Base-by-base conservation (phyloP, 2,329 filamentous ascomycete species). In the Cladophialophora bantiana region DNA sequence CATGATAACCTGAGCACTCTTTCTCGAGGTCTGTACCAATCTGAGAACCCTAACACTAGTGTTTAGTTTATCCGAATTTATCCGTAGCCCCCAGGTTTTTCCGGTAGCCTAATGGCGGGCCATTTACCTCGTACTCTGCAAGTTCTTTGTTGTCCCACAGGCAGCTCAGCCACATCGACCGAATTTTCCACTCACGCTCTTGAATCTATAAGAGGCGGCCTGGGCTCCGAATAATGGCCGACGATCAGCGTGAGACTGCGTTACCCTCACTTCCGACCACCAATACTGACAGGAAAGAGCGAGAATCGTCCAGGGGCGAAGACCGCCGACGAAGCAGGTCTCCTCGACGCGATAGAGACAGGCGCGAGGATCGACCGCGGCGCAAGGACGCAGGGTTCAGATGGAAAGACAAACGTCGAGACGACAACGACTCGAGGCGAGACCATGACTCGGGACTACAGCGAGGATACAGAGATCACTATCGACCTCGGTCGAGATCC, bases 391-490 rank as follows among this genome's bases (percentile, higher is more conserved):
- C 78, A 50, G 82, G 82, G 1, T 83, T 83, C 71, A 78, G 79
- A 65, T 83, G 82, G 81, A 83, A 83, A 62, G 80, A 83, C 48
- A 82, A 83, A 70, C 79, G 81, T 59, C 81, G 84, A 59, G 80
- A 83, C 68, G 59, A 73, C 42, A 75, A 72, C 61, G 79, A 82
- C 58, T 67, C 72, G 58, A 67, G 74, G 35, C 75, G 75, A 42
- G 80, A 83, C 42, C 78, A 81, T 45, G 82, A 84, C 35, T 77
- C 81, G 65, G 78, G 78, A 64, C 78, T 85, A 69, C 83, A 86
- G 65, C 80, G 85, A 69, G 85, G 86, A 60, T 87, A 87, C 64
- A 76, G 79, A 66, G 78, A 78, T 55, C 71, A 74, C 57, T 71
- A 73, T 61, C 67, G 74, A 69, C 76, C 75, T 34, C 74, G 77